Evolutionary conservation across 371 early-diverging fungal genomes (phyloP).

Genomic region (Phascolomyces articulosus): DNA sequence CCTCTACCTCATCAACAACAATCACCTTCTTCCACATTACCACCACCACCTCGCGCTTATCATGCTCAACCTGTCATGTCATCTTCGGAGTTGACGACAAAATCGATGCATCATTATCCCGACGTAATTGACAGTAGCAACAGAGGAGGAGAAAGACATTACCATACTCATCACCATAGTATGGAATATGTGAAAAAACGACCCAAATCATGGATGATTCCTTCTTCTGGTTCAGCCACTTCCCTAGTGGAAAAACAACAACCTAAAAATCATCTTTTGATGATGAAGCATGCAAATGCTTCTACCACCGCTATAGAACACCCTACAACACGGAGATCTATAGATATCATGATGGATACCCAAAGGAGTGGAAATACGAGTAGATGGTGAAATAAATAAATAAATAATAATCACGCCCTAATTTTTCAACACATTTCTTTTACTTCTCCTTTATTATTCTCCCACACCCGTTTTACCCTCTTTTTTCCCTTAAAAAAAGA

Average conservation of each 20-base stretch:
- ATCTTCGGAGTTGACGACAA: conserved; percentile 9
- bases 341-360: conserved; percentile 11
- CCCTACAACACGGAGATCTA: conserved; percentile 6
- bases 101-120: conserved; percentile 5
- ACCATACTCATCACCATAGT: neutral
- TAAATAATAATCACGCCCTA: neutral
- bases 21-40: too few species aligned
- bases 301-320: neutral
- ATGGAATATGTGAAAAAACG: conserved; percentile 9
- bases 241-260: conserved; percentile 1
- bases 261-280: neutral
- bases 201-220: conserved; percentile 15
- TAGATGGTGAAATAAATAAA: neutral
- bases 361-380: neutral
- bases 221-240: neutral
- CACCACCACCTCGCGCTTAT: conserved; percentile 6
- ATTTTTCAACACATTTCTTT: neutral
- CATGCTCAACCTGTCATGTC: conserved; percentile 11
- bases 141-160: too few species aligned
- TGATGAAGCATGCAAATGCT: neutral
- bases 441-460: neutral
- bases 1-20: neutral
- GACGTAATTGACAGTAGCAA: conserved; percentile 3
- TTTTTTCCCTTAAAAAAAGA: too few species aligned
- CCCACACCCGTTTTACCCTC: too few species aligned